Evolutionary conservation across 2,329 filamentous ascomycete genomes (phyloP).

Genomic region (Aspergillus tubingensis): DNA sequence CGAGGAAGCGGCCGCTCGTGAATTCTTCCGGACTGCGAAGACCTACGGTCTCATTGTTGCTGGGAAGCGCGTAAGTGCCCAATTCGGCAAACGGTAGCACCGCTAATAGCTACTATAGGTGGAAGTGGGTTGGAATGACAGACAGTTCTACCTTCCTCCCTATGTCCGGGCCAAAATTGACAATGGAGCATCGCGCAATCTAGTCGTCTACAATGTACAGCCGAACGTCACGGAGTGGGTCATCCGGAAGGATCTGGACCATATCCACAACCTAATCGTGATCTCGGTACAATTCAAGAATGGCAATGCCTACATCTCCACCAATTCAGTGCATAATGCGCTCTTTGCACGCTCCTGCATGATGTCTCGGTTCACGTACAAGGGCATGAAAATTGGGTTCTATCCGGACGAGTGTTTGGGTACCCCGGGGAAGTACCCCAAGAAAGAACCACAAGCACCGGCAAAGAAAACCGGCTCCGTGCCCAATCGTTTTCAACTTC

Average conservation of each 20-base stretch:
- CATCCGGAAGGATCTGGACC: constrained; percentile 73
- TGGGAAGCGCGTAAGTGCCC: constrained; percentile 62
- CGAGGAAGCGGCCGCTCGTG: constrained; percentile 60
- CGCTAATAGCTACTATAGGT: constrained; percentile 52
- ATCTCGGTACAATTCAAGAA: constrained; percentile 63
- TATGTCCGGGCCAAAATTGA: constrained; percentile 67
- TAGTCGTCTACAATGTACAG: constrained; percentile 65
- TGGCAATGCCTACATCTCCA: constrained; percentile 67
- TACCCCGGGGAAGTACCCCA: constrained; percentile 48
- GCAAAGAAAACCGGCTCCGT: constrained; percentile 37
- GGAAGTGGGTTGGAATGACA: constrained; percentile 68
- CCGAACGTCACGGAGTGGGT: constrained; percentile 61
- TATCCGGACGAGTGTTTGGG: constrained; percentile 71
- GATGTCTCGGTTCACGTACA: constrained; percentile 69
- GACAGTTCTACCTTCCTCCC: constrained; percentile 65
- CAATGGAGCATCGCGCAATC: constrained; percentile 70
- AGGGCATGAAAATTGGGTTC: constrained; percentile 69
- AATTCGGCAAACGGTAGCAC: background rate
- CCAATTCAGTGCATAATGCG: constrained; percentile 75
- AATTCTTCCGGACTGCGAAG: constrained; percentile 66
- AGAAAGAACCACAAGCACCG: constrained; percentile 27
- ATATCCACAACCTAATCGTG: constrained; percentile 77
- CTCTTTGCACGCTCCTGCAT: constrained; percentile 77
- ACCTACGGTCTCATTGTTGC: constrained; percentile 69
- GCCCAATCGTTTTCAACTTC: constrained; percentile 64